These are phyloP conservation scores for Striga asiatica DNA, from an alignment of 257 asterid species.

Conservation along the genomic window DNA sequence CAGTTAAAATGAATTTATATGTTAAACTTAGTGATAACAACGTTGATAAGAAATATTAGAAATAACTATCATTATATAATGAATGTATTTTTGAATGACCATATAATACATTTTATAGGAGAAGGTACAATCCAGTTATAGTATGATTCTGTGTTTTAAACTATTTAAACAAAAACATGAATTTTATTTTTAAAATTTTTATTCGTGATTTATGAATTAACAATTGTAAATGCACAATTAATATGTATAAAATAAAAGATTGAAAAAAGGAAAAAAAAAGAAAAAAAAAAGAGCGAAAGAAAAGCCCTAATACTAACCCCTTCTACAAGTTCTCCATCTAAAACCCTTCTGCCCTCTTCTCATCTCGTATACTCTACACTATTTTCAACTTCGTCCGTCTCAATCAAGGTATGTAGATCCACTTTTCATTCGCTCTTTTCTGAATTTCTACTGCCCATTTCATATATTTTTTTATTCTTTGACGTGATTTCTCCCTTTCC, in stretches of 20 bases:
- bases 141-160: too few relatives aligned
- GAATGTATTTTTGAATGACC: too few relatives aligned
- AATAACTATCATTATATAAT: too few relatives aligned
- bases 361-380: background rate
- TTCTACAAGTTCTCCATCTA: conserved; percentile 18
- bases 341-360: conserved; percentile 15
- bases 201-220: too few relatives aligned
- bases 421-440: background rate
- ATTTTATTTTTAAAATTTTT: too few relatives aligned
- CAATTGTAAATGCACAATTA: too few relatives aligned
- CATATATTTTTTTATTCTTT: background rate
- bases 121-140: too few relatives aligned
- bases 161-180: too few relatives aligned
- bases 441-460: background rate
- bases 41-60: too few relatives aligned
- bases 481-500: background rate
- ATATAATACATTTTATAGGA: too few relatives aligned
- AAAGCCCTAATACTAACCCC: conserved; percentile 23
- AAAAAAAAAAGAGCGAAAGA: background rate
- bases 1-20: too few relatives aligned
- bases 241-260: background rate
- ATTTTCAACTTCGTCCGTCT: background rate
- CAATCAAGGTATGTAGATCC: conserved; percentile 17
- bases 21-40: too few relatives aligned
- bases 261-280: background rate